Evolutionary conservation across 176 grass and related monocot species (phyloP), one percentile per base, ranked within the genome.

Genomic region (Thinopyrum elongatum): DNA sequence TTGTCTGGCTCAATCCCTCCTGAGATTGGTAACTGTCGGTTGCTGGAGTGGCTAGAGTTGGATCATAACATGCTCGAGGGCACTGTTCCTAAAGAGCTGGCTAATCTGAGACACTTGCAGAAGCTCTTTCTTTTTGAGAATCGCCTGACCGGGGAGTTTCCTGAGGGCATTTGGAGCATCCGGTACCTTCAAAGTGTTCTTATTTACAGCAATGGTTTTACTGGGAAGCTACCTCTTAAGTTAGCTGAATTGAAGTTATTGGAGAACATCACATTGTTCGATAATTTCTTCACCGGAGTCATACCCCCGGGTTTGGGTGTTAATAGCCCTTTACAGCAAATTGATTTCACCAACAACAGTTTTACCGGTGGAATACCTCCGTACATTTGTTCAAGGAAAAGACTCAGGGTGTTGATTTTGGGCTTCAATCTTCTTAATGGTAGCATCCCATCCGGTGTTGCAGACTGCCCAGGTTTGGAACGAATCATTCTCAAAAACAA

Each of bases 141-240:
- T 76, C 72, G 26, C 26, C 80, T 95, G 21, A 74, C 19, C 0
- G 94, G 94, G 76, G 91, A 93, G 36, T 79, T 95, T 76, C 94
- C 91, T 31, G 77, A 86, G 34, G 89, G 81, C 69, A 93, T 95
- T 81, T 95, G 94, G 88, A 82, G 87, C 73, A 93, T 93, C 44
- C 83, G 59, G 61, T 80, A 16, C 77, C 89, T 95, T n/a, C 27
- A 84, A 76, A 82, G 28, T 41, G 38, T 4, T 73, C 80, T 76
- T 30, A 76, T 76, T 76, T 76, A 51, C 26, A 51, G 26, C 10
- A 76, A 76, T 51, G 42, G 44, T 30, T 51, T 76, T 21, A 76
- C 72, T 76, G 72, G 72, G 72, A 76, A 30, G 26, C 72, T 76
- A 76, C 72, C 72, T 76, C 72, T 42, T 30, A 16, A 51, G 14